Conservation (phyloP, 2,329 filamentous ascomycete species). For the Pseudomassariella vexata region DNA sequence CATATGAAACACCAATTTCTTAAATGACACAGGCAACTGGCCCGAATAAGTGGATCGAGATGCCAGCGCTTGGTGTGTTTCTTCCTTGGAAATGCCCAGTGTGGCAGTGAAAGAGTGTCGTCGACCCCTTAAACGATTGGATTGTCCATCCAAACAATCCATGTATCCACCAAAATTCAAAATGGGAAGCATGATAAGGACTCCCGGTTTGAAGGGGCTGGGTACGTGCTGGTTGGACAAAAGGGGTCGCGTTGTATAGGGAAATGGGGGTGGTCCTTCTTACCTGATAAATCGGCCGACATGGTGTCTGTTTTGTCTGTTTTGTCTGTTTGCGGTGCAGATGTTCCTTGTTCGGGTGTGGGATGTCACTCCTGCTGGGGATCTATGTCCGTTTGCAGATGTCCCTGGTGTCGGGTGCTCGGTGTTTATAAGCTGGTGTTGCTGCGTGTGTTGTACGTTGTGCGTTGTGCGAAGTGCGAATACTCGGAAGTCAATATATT, state of each 20-base stretch:
- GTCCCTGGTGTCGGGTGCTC: not conserved
- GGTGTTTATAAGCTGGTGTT: not conserved
- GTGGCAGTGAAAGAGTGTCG: conserved; percentile 3
- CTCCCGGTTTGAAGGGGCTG: conserved; percentile 8
- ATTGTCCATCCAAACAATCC: no score
- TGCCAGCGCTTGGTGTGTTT: conserved; percentile 5
- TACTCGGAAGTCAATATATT: conserved; percentile 1
- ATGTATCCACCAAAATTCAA: conserved; percentile 3
- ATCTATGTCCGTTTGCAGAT: no score
- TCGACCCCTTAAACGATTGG: no score
- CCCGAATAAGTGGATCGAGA: conserved; percentile 32
- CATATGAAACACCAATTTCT: conserved; percentile 40
- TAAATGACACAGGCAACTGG: conserved; percentile 37
- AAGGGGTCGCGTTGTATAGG: conserved; percentile 3
- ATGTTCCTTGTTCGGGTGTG: not conserved
- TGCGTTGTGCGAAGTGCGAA: not conserved
- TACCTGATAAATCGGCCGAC: conserved; percentile 11
- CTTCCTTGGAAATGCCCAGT: conserved; percentile 3
- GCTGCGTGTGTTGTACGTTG: conserved; percentile 1
- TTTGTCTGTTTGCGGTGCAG: not conserved
- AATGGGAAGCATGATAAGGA: conserved; percentile 3
- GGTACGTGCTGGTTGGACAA: not conserved
- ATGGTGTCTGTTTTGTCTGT: conserved; percentile 2
- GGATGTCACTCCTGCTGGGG: no score
- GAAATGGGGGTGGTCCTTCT: conserved; percentile 1